Conservation (phyloP, 177 flowering plant species). For the Vitis hybrid region DNA sequence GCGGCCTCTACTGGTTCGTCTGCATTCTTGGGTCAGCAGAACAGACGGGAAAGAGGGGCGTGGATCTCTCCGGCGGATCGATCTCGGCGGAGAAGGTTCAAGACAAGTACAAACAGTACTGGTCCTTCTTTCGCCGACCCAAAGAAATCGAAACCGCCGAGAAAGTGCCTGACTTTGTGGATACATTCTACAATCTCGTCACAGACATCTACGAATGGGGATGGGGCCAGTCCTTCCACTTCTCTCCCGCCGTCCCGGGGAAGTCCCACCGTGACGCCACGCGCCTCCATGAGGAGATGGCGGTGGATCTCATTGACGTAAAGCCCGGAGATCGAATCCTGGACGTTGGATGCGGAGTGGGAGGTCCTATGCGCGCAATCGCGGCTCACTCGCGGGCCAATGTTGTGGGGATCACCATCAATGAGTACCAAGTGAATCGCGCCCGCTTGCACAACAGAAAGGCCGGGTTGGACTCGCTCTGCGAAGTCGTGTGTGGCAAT, state of each 20-base stretch:
- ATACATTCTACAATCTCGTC: conserved; percentile 90
- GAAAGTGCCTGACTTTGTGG: conserved; percentile 82
- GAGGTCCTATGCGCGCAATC: conserved; percentile 93
- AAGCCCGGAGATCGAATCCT: conserved; percentile 53
- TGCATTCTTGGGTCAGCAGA: conserved; percentile 87
- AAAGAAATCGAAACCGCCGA: conserved; percentile 83
- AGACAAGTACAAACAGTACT: conserved; percentile 79
- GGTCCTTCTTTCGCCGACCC: conserved; percentile 90
- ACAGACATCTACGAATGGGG: conserved; percentile 99
- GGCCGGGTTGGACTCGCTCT: conserved; percentile 66
- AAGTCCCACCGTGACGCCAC: conserved; percentile 82
- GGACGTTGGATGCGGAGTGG: conserved; percentile 93
- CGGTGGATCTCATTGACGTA: conserved; percentile 67
- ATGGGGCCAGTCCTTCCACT: conserved; percentile 95
- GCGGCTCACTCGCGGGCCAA: conserved; percentile 71
- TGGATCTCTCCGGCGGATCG: conserved; percentile 82
- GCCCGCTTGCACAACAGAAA: conserved; percentile 75
- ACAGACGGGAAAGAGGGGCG: conserved; percentile 73
- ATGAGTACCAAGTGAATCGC: conserved; percentile 83
- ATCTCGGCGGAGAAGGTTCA: conserved; percentile 73
- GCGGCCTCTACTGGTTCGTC: conserved; percentile 82
- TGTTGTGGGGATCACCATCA: conserved; percentile 88
- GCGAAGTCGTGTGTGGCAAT: conserved; percentile 88
- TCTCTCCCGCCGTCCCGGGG: conserved; percentile 73
- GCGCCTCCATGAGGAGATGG: conserved; percentile 77